These are phyloP conservation scores for Pythium sp. DNA, from an alignment of 352 stramenopile species.

Conservation along the genomic window DNA sequence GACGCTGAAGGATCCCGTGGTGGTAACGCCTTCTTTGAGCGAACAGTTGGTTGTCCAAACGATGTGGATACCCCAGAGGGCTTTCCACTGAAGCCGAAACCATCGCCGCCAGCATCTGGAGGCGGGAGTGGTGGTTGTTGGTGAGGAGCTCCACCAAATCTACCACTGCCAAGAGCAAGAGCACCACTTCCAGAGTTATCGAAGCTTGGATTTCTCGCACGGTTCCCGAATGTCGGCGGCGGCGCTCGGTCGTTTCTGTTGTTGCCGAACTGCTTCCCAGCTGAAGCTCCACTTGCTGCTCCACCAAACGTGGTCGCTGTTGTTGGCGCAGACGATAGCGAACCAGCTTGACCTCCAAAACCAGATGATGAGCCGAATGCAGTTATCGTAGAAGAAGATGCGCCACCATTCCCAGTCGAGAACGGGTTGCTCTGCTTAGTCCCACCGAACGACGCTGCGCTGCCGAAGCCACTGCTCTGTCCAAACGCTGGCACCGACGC, in stretches of 20 bases:
- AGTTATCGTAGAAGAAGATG: not conserved
- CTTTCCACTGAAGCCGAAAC: conserved; percentile 19
- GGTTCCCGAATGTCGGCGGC: conserved; percentile 11
- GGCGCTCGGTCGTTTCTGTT: conserved; percentile 4
- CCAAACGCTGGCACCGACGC: conserved; percentile 31
- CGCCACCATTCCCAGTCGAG: not conserved
- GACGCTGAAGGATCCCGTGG: conserved; percentile 3
- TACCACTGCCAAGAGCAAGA: not conserved
- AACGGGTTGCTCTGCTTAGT: conserved; percentile 16
- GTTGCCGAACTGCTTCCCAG: not conserved
- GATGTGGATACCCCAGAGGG: conserved; percentile 3
- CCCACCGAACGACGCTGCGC: conserved; percentile 4
- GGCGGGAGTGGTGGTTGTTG: conserved; percentile 5
- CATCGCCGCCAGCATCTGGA: conserved; percentile 3
- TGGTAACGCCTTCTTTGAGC: conserved; percentile 13
- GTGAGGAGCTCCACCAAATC: conserved; percentile 2
- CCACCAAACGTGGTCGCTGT: conserved; percentile 9
- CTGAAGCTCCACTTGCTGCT: not conserved
- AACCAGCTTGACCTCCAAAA: not conserved
- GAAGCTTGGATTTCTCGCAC: conserved; percentile 3
- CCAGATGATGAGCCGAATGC: conserved; percentile 6
- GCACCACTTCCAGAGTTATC: not conserved
- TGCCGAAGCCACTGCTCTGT: conserved; percentile 21
- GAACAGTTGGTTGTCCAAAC: conserved; percentile 20
- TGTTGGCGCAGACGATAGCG: not conserved